Base-by-base conservation (phyloP, 164 flowering plant species). In the Amborella trichopoda region DNA sequence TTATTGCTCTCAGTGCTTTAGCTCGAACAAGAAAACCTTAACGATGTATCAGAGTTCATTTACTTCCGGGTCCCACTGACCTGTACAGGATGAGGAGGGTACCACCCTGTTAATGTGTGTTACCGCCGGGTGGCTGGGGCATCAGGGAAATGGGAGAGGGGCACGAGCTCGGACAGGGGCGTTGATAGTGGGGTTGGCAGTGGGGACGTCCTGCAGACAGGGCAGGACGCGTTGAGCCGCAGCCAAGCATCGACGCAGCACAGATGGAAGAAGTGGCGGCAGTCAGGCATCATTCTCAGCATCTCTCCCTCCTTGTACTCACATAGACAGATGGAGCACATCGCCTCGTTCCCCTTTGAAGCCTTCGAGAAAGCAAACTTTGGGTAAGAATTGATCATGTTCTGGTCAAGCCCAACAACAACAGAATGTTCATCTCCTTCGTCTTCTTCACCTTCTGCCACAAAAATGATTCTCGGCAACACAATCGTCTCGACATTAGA, bases 271-370 rank as follows among this genome's bases (percentile, higher is more conserved):
- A 26, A 74, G 59, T 91, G 99, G 19, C 67, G 49, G 50, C 99
- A 91, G 54, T 87, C 99, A 10, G 99, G 99, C 80, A 91, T 70
- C 96, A 91, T 83, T 61, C 99, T 63, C 57, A 86, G 41, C 98
- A 91, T 81, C 73, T 91, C 99, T 44, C 63, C 63, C 0, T 91
- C 99, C 50, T 61, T 72, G 57, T 83, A 91, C 46, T 87, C 95
- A 39, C 88, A 80, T 40, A 87, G 53, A 52, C 99, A 91, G 37
- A 91, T 91, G 49, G 96, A 71, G 50, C 99, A 91, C 13, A 75
- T 53, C 10, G 68, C 45, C 26, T 60, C 59, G n/a, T n/a, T n/a
- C 21, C 65, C 61, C n/a, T 18, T 33, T 3, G 44, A 44, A 34
- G 60, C 55, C 24, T 60, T 73, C 14, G 57, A 30, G 65, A 63